Evolutionary conservation across 805 yeast species (phyloP).

Genomic region (Starmerella bacillaris): DNA sequence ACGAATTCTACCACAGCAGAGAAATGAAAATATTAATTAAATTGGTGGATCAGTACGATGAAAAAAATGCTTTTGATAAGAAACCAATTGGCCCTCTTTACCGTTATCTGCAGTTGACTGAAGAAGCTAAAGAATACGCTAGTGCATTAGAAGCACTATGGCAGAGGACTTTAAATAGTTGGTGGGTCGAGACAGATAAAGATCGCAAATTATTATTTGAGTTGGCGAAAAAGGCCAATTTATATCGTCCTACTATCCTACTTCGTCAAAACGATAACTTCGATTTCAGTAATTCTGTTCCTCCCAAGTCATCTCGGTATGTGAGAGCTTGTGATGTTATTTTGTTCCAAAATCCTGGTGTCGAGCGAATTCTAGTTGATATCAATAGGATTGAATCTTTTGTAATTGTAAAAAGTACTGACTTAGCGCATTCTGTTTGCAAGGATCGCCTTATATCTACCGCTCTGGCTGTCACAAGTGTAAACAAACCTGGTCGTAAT

Average conservation of each 20-base stretch:
- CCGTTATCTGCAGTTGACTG: constrained; percentile 36
- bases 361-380: constrained; percentile 18
- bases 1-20: not conserved
- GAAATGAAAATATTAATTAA: not conserved
- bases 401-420: constrained; percentile 1
- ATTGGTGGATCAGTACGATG: not conserved
- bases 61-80: not conserved
- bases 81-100: constrained; percentile 83
- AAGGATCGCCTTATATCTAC: not conserved
- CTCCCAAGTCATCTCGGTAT: constrained; percentile 22
- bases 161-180: constrained; percentile 35
- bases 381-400: constrained; percentile 14
- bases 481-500: no score
- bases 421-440: not conserved
- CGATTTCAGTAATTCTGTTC: constrained; percentile 31
- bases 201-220: constrained; percentile 31
- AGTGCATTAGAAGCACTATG: constrained; percentile 41
- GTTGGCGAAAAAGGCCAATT: constrained; percentile 14
- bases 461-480: not conserved
- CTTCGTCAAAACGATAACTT: constrained; percentile 41
- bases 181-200: constrained; percentile 44
- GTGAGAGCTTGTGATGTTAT: constrained; percentile 45
- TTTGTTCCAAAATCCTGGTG: constrained; percentile 26
- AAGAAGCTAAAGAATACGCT: constrained; percentile 31
- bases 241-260: constrained; percentile 27